Evolutionary conservation across 1,284 basidiomycete species (phyloP), one percentile per base, ranked within the genome.

Genomic region (Rhodotorula sp.): DNA sequence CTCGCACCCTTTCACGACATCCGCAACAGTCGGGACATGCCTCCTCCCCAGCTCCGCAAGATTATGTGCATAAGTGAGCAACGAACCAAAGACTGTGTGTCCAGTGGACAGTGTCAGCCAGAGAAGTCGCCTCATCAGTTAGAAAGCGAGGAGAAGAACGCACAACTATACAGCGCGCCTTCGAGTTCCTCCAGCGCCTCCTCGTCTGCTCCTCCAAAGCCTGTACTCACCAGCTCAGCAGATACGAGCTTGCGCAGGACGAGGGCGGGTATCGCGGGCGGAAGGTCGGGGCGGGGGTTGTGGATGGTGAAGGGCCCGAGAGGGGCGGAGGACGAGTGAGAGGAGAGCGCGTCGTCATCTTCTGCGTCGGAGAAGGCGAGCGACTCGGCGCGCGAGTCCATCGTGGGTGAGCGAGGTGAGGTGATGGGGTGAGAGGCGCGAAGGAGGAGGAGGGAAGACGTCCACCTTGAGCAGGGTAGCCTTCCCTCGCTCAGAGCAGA

Each of bases 101-200:
- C 34, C 18, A 30, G 20, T 2, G 26, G 6, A 9, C 2, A 18
- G 4, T 47, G 24, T 28, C 44, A 26, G 10, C 0, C 4, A 11
- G 13, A 16, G 26, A 2, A 30, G 18, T 20, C 15, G 26, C 18
- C 4, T 34, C 22, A n/a, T 13, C 18, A 18, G 2, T 2, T 24
- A 30, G 20, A 44, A 34, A 58, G 18, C n/a, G 30, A 24, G 22
- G 46, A 37, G 11, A 26, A 9, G 13, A 22, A 65, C 68, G 46
- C 20, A 67, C 71, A 70, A 8, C 34, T 18, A 31, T 47, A 46
- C 40, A 72, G 20, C 20, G 59, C n/a, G 2, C 68, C 71, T 48
- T 72, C 71, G 44, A 70, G 22, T 55, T 70, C 68, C 20, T 70
- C 65, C 24, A 68, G 26, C 15, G 65, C 68, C 1, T 70, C 71